Evolutionary conservation across 345 rosid species (phyloP).

Genomic region (Arabis alpina): DNA sequence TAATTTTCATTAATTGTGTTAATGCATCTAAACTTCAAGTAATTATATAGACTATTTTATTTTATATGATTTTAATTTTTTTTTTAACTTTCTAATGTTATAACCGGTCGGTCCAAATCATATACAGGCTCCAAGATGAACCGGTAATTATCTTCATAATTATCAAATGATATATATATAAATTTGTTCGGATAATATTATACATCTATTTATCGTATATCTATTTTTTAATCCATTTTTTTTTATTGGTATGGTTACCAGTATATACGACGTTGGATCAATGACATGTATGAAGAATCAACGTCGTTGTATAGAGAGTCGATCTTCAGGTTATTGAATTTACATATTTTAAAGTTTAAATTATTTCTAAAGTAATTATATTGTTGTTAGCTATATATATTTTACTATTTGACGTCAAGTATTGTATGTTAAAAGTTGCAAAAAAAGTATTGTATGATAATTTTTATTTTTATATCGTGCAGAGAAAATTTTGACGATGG

Average conservation of each 20-base stretch:
- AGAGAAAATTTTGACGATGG: conserved; percentile 5
- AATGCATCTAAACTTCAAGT: not conserved
- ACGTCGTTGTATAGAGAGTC: not conserved
- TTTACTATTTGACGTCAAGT: not conserved
- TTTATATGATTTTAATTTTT: not conserved
- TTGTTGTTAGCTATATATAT: not conserved
- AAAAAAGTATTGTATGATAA: not conserved
- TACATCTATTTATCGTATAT: not conserved
- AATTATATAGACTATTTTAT: not conserved
- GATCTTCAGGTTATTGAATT: conserved; percentile 17
- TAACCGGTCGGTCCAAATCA: conserved; percentile 5
- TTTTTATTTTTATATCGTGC: not conserved
- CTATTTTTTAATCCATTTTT: not conserved
- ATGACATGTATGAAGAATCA: not conserved
- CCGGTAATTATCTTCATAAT: not conserved
- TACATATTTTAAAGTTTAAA: not conserved
- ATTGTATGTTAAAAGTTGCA: no score
- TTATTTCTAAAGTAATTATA: not conserved
- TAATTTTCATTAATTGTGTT: not conserved
- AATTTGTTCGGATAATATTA: not conserved
- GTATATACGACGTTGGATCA: conserved; percentile 13
- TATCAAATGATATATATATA: not conserved
- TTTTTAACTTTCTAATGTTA: not conserved
- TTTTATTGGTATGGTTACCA: conserved; percentile 3
- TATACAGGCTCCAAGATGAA: conserved; percentile 18